Percentiles rank a stretch among this genome's conserved stretches.
Evolutionary conservation across 2,329 filamentous ascomycete species (phyloP).

Genomic region (Clarireedia paspali): DNA sequence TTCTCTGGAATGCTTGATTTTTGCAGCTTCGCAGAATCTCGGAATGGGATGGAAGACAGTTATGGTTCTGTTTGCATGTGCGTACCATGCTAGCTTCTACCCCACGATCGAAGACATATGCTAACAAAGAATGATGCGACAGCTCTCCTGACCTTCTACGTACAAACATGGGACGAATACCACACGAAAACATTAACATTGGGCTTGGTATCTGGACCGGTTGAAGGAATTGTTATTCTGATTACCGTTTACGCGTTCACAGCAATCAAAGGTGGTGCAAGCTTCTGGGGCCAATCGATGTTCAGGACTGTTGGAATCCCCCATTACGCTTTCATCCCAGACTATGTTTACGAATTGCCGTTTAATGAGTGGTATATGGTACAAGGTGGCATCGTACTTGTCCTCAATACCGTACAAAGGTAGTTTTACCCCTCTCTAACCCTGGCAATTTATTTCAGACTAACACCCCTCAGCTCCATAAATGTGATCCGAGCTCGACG

Average conservation of each 20-base stretch:
- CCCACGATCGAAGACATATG: neutral
- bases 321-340: slow-evolving; percentile 55
- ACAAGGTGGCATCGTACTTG: slow-evolving; percentile 72
- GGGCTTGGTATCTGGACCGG: slow-evolving; percentile 85
- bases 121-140: slow-evolving; percentile 7
- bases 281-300: slow-evolving; percentile 83
- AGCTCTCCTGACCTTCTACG: slow-evolving; percentile 92
- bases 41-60: slow-evolving; percentile 90
- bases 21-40: slow-evolving; percentile 86
- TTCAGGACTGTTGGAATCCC: slow-evolving; percentile 70
- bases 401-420: slow-evolving; percentile 76
- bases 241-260: slow-evolving; percentile 77
- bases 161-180: slow-evolving; percentile 99
- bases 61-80: slow-evolving; percentile 73
- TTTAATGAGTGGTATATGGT: slow-evolving; percentile 93
- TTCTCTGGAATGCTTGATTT: slow-evolving; percentile 84
- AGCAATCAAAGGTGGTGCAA: slow-evolving; percentile 75
- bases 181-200: slow-evolving; percentile 94
- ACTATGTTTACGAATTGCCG: slow-evolving; percentile 65
- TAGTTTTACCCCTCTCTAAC: slow-evolving; percentile 9
- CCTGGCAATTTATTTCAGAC: slow-evolving; percentile 19
- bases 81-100: slow-evolving; percentile 23
- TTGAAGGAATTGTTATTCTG: slow-evolving; percentile 86
- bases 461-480: slow-evolving; percentile 44
- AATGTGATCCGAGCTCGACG: slow-evolving; percentile 81